Evolutionary conservation across 1,139 yeast genomes (phyloP), one percentile per base, ranked within the genome.

Genomic region (Schwanniomyces etchellsii): DNA sequence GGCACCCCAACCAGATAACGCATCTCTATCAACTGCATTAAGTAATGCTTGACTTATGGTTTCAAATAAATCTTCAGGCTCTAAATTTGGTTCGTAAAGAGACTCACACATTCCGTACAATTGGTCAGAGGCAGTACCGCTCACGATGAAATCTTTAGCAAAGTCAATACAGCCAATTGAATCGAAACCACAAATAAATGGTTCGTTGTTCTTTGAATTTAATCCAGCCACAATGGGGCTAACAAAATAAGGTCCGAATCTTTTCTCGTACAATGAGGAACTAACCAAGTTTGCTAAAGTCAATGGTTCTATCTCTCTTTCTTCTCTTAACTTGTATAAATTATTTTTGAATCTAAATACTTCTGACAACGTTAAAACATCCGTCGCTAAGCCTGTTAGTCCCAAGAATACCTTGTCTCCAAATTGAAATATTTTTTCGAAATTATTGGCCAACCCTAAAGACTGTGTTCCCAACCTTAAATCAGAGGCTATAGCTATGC

Each of bases 1-100:
- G 11, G 95, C 96, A 49, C 99, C 99, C 96, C 97, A 91, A 39
- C 98, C 98, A 30, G 95, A 81, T 41, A 93, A 70, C 5, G 97
- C 95, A 62, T 93, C 98, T 69, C 99, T 82, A 57, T 93, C 99
- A 27, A 84, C 94, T 14, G 96, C 97, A 56, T 84, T 88, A 62
- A 91, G 69, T 40, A 93, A 65, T 1, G 96, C 89, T 62, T 93
- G 99, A 47, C 95, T 81, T 45, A 89, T 83, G 28, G 97, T 89
- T 58, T 93, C 98, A 55, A 93, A 93, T 49, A 93, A 69, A 55
- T 91, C 96, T 44, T 93, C 98, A 4, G 98, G 91, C 56, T 78
- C 96, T 47, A 91, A 69, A 50, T 82, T 65, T 24, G 97, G 97
- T 58, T 91, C 97, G 60, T 86, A 91, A 38, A 93, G 69, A n/a